Evolutionary conservation across 2,329 filamentous ascomycete genomes (phyloP).

Genomic region (Exutisphaerella laricina): DNA sequence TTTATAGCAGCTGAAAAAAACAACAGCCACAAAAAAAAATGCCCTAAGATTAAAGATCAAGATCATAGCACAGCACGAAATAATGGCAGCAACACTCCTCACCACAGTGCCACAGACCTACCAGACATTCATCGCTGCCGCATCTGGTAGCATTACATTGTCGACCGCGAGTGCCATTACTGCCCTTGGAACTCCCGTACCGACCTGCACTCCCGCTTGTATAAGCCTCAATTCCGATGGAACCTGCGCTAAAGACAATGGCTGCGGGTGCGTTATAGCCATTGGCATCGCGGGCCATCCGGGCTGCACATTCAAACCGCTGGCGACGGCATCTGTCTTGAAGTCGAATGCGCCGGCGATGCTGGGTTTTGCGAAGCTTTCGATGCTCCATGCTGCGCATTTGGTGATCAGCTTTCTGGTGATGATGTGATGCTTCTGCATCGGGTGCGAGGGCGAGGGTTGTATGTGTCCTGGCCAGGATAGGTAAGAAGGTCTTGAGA

Average conservation of each 20-base stretch:
- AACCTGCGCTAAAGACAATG: background rate
- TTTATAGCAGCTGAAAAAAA: no score
- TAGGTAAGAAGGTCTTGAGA: no score
- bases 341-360: background rate
- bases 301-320: background rate
- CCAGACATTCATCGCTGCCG: background rate
- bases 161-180: background rate
- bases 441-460: no score
- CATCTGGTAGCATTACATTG: background rate
- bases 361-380: no score
- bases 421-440: no score
- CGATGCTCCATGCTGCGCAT: no score
- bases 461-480: no score
- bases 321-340: background rate
- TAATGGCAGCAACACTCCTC: slow-evolving; percentile 2
- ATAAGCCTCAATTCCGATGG: background rate
- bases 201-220: background rate
- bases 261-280: background rate
- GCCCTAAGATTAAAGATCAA: no score
- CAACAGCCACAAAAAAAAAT: no score
- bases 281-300: background rate
- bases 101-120: background rate
- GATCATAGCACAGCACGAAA: no score
- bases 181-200: background rate
- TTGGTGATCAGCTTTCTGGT: no score